phyloP scores from a whole-genome alignment of 176 grass and related monocot species.

The Saccharum spontaneum region DNA sequence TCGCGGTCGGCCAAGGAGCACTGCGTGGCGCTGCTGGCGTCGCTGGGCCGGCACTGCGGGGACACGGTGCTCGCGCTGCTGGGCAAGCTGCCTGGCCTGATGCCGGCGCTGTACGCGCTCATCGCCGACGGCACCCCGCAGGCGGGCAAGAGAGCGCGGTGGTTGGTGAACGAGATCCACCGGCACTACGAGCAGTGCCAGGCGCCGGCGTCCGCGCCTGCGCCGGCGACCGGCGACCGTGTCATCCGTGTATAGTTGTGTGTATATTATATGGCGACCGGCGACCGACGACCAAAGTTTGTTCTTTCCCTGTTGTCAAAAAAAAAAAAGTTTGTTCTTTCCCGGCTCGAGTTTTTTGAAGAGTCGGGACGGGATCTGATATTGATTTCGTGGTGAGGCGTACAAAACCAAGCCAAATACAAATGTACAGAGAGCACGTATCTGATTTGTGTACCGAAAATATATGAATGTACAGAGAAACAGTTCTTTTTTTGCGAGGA shows the following conservation, averaged over 20 bases:
- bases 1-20: constrained; percentile 60
- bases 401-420: not conserved
- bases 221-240: constrained; percentile 15
- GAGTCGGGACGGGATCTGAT: constrained; percentile 26
- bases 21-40: constrained; percentile 55
- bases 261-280: not conserved
- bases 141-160: constrained; percentile 56
- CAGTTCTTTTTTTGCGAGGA: not conserved
- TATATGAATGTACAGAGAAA: not conserved
- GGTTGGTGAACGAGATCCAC: constrained; percentile 74
- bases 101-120: constrained; percentile 68
- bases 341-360: constrained; percentile 65
- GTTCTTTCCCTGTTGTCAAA: constrained; percentile 4
- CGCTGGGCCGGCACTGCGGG: constrained; percentile 55
- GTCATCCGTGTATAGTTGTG: constrained; percentile 46
- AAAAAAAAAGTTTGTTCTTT: not conserved
- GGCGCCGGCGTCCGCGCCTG: not conserved
- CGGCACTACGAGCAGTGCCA: constrained; percentile 39
- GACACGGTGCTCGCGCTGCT: constrained; percentile 43
- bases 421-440: not conserved
- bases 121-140: constrained; percentile 46
- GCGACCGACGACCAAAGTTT: constrained; percentile 19
- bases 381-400: not conserved
- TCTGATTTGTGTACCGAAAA: not conserved
- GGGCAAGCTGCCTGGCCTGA: constrained; percentile 57